A percentile compares a stretch with the other conserved stretches of the same genome.
These are phyloP conservation scores for Penicillium sp. DNA, from an alignment of 2,329 filamentous ascomycete genomes.

Conservation along the genomic window DNA sequence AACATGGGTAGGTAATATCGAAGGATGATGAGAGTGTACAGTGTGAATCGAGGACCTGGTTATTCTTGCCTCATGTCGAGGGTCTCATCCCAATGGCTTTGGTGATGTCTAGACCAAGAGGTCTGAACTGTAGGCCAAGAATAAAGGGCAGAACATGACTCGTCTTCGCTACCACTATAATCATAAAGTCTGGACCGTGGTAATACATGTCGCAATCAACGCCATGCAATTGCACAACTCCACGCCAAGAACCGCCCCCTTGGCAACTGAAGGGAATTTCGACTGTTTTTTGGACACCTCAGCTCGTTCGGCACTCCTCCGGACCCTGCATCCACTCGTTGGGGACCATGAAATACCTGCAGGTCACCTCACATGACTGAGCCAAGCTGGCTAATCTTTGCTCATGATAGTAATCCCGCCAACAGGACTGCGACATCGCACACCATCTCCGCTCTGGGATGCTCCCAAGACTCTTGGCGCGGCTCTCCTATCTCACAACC, in stretches of 20 bases:
- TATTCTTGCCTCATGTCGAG: not conserved
- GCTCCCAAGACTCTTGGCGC: constrained; percentile 10
- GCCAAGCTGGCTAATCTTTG: not conserved
- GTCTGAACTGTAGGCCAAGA: not conserved
- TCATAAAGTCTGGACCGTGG: not conserved
- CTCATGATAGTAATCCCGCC: not conserved
- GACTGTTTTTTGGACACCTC: not conserved
- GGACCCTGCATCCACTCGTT: not conserved
- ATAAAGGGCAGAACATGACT: not conserved
- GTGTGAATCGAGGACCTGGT: not conserved
- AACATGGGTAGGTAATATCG: constrained; percentile 38
- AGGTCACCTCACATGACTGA: not conserved
- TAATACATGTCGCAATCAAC: not conserved
- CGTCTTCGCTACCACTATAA: not conserved
- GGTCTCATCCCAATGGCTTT: not conserved
- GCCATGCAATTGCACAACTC: not conserved
- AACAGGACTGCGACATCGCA: not conserved
- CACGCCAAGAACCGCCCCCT: not conserved
- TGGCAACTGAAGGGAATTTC: not conserved
- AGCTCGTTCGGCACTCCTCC: not conserved
- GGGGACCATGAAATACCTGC: not conserved
- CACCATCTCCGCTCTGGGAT: not conserved
- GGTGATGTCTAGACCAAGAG: not conserved
- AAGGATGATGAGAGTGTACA: not conserved
- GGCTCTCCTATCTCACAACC: not conserved